Conservation (phyloP, 1,139 yeast species). For the Saccharomycopsis crataegensis region DNA sequence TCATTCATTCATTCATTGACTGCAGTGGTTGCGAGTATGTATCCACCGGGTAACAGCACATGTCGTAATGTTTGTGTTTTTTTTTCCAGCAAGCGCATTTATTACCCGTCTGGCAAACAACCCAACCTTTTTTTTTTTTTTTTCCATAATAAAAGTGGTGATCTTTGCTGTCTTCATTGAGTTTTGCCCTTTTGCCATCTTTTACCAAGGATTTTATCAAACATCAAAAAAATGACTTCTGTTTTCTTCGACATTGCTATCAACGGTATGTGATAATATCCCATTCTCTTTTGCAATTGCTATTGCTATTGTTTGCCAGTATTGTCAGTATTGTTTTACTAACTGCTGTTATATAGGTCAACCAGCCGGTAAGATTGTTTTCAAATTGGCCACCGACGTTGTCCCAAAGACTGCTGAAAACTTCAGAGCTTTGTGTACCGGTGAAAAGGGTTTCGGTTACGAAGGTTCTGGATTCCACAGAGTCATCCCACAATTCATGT, state of each 20-base stretch:
- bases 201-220: too few relatives aligned
- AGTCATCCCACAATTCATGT: constrained; percentile 86
- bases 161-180: too few relatives aligned
- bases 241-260: constrained; percentile 70
- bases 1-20: too few relatives aligned
- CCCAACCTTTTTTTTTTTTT: too few relatives aligned
- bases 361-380: constrained; percentile 66
- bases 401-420: constrained; percentile 98
- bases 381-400: constrained; percentile 86
- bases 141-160: too few relatives aligned
- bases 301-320: not conserved
- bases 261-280: constrained; percentile 37
- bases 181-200: too few relatives aligned
- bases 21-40: too few relatives aligned
- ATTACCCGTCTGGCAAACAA: too few relatives aligned
- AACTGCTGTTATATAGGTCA: constrained; percentile 27
- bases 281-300: not conserved
- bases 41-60: too few relatives aligned
- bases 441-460: constrained; percentile 74
- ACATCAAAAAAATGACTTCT: too few relatives aligned
- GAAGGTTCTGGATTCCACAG: constrained; percentile 81
- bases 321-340: not conserved
- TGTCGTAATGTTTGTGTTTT: too few relatives aligned
- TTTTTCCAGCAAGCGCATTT: too few relatives aligned
- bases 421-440: constrained; percentile 95